Percentiles rank a stretch among this genome's conserved stretches.
phyloP scores from a whole-genome alignment of 257 asterid species.

The Solanum stenotomum region DNA sequence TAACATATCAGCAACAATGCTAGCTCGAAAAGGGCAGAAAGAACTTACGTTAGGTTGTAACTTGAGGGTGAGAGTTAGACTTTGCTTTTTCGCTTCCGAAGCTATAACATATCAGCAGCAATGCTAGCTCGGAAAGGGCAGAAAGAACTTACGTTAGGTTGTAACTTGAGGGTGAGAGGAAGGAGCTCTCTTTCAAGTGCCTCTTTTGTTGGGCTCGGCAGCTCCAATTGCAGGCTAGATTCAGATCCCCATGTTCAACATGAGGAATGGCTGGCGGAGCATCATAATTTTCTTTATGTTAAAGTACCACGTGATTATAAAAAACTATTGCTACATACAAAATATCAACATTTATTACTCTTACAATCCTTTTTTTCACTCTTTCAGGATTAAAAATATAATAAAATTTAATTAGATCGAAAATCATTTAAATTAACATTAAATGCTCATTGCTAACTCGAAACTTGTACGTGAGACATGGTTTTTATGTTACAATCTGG shows the following conservation, averaged over 20 bases:
- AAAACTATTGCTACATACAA: neutral
- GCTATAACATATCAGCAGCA: too few relatives aligned
- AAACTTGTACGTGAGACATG: neutral
- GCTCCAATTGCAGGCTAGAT: neutral
- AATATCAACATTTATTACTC: neutral
- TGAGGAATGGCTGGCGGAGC: too few relatives aligned
- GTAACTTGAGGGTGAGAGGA: neutral
- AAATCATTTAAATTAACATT: neutral
- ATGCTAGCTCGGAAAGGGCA: too few relatives aligned
- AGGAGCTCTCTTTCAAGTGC: too few relatives aligned
- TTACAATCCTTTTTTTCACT: too few relatives aligned
- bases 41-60: neutral
- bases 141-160: neutral
- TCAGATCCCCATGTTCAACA: neutral
- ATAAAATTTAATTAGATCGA: neutral
- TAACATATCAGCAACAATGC: too few relatives aligned
- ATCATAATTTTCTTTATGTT: too few relatives aligned
- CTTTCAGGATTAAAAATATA: too few relatives aligned
- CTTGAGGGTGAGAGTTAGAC: neutral
- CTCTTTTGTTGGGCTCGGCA: too few relatives aligned
- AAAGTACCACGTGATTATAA: too few relatives aligned
- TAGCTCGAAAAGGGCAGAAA: too few relatives aligned
- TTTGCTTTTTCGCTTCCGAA: fast-evolving
- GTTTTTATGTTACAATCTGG: neutral
- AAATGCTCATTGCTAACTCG: neutral